Base-by-base conservation (phyloP, 208 protist species). In the Chromosphaera perkinsii region DNA sequence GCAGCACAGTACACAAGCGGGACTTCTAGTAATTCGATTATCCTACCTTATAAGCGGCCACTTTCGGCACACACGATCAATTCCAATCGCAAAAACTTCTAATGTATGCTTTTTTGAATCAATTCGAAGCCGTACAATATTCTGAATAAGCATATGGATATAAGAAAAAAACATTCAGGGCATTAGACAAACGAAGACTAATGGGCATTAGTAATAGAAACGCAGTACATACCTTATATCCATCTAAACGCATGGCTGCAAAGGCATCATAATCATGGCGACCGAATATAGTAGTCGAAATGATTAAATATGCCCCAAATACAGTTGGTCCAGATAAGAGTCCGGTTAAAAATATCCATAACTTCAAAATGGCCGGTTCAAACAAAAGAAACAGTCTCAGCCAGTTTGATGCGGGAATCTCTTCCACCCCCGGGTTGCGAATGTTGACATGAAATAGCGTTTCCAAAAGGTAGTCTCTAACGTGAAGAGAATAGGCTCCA, bases 151-250 rank as follows among this genome's bases (percentile, higher is more conserved):
- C n/a, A n/a, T n/a, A n/a, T n/a, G n/a, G n/a, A n/a, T n/a, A n/a
- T n/a, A n/a, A n/a, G n/a, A n/a, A n/a, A n/a, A n/a, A n/a, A n/a
- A n/a, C n/a, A n/a, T n/a, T n/a, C n/a, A n/a, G n/a, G n/a, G n/a
- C n/a, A n/a, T n/a, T n/a, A n/a, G n/a, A n/a, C n/a, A n/a, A n/a
- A n/a, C 39, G 10, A 45, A 45, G 7, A n/a, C 39, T 45, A n/a
- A n/a, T 45, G 39, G 39, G 39, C 17, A 7, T 45, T 45, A 17
- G 39, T 7, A 45, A 45, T 45, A 17, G 10, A 7, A 45, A 45
- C 39, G 39, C 10, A 7, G 39, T 45, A 45, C 39, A 45, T n/a
- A 63, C 3, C 32, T 63, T 63, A 39, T 63, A 63, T 32, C 48
- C 57, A 22, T 63, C 57, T 4, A 63, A 17, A 2, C 27, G 7